Evolutionary conservation across 192 early-diverging fungal species (phyloP).

Genomic region (Coemansia sp.): DNA sequence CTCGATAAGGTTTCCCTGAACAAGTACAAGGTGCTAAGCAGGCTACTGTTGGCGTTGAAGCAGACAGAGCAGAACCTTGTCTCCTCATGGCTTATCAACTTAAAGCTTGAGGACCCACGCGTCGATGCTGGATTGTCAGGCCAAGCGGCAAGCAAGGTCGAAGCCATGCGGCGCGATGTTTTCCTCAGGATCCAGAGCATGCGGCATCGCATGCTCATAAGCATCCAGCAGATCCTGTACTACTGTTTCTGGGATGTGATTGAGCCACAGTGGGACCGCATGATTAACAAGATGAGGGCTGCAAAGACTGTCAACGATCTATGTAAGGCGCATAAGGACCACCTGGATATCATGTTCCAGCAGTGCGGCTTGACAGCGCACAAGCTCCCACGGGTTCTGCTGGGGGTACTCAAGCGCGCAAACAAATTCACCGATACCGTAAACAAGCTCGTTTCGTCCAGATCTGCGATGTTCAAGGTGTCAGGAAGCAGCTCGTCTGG

Average conservation of each 20-base stretch:
- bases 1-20: conserved; percentile 78
- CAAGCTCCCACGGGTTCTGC: conserved; percentile 73
- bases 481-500: conserved; percentile 36
- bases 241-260: conserved; percentile 91
- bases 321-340: conserved; percentile 73
- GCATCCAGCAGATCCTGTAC: conserved; percentile 88
- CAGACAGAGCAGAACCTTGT: conserved; percentile 83
- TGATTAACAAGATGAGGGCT: conserved; percentile 64
- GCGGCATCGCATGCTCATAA: conserved; percentile 82
- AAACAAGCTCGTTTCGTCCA: conserved; percentile 26
- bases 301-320: conserved; percentile 87
- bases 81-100: conserved; percentile 64
- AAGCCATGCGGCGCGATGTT: conserved; percentile 55
- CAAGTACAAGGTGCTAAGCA: conserved; percentile 90
- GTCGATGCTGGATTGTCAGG: conserved; percentile 28
- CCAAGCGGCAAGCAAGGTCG: conserved; percentile 36
- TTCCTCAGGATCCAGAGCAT: conserved; percentile 68
- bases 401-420: conserved; percentile 41
- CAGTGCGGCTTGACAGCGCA: conserved; percentile 86
- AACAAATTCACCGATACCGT: conserved; percentile 29
- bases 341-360: conserved; percentile 83
- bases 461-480: conserved; percentile 26
- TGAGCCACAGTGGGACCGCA: conserved; percentile 81
- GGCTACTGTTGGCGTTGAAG: conserved; percentile 85
- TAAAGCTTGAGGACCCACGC: conserved; percentile 41